Base-by-base conservation (phyloP, 371 early-diverging fungal species). In the Syncephalis plumigaleata region DNA sequence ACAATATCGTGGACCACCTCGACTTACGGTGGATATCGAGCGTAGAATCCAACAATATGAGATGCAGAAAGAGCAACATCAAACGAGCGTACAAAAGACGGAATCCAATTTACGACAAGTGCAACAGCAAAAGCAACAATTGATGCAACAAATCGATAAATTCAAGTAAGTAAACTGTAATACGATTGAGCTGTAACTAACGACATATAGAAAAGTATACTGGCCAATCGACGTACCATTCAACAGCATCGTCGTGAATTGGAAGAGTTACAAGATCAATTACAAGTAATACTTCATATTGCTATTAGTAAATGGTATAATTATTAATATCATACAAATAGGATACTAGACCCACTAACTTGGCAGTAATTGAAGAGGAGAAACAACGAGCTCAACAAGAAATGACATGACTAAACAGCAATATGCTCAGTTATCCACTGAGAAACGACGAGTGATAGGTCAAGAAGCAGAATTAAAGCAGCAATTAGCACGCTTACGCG, bases 291-390 rank as follows among this genome's bases (percentile, higher is more conserved):
- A 9, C 26, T 23, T 8, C n/a, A n/a, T n/a, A n/a, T n/a, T 11
- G 21, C 21, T 43, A n/a, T 43, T 8, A 27, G n/a, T 18, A 44
- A 11, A 2, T 26, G 15, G 1, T 4, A 27, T 9, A 46, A 9
- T 15, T 46, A 46, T 25, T 17, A 13, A 26, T 9, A 9, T 0
- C 13, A 25, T 16, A 45, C 23, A 11, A 22, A 9, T 53, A 53
- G 60, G 78, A 80, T 50, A 69, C 76, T 23, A 77, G 79, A 46
- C 80, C 84, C 5, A 66, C 68, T 9, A 70, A 75, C 53, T 62
- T 84, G 26, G 62, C 64, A 0, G 64, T 70, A 8, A 63, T 70
- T 44, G 65, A 70, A 45, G 69, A 67, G 20, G 63, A 61, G 27
- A 71, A 61, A 48, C 48, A 68, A 60, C 55, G 55, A 45, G 52